Evolutionary conservation across 805 yeast genomes (phyloP), one percentile per base, ranked within the genome.

Genomic region (Jamesozyma spencerorum): DNA sequence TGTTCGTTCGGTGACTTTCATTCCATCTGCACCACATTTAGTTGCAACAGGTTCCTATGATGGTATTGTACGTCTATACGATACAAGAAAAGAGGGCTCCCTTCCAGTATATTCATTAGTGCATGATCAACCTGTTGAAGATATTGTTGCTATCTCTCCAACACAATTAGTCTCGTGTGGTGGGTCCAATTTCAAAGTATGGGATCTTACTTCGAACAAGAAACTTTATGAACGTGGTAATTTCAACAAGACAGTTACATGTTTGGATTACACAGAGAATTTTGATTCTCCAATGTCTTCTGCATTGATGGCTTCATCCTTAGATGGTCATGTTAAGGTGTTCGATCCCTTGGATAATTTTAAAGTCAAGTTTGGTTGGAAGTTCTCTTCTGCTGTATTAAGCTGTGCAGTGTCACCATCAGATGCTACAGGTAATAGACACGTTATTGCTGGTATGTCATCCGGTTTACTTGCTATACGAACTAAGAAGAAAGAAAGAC

Each of bases 251-350:
- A 84, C 97, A 1, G 96, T 90, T 31, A 88, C 97, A 13, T 79
- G 88, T 45, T 67, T 88, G 47, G 59, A 57, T 37, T 58, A 60
- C 35, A 54, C 60, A 26, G 55, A 56, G 31, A 51, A 58, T 30
- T 52, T 48, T 22, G 57, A 53, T 17, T 51, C 61, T 13, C 62
- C 64, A 37, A 60, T 59, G 51, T 46, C 51, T 34, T 57, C 58
- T 6, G 79, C 83, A 39, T 67, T 92, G 34, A 66, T 92, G 24
- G 97, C 95, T 2, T 97, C 97, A 14, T 87, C 97, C 0, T 69
- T 92, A 43, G 98, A 92, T 64, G 98, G 98, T 17, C 98, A 92
- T 62, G 95, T 92, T 44, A 92, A 92, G 63, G 88, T 88, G 34
- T 85, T 90, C 59, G 97, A 88, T 61, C 75, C 85, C 30, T 64